Evolutionary conservation across 257 asterid genomes (phyloP).

Genomic region (Cinchona pubescens): DNA sequence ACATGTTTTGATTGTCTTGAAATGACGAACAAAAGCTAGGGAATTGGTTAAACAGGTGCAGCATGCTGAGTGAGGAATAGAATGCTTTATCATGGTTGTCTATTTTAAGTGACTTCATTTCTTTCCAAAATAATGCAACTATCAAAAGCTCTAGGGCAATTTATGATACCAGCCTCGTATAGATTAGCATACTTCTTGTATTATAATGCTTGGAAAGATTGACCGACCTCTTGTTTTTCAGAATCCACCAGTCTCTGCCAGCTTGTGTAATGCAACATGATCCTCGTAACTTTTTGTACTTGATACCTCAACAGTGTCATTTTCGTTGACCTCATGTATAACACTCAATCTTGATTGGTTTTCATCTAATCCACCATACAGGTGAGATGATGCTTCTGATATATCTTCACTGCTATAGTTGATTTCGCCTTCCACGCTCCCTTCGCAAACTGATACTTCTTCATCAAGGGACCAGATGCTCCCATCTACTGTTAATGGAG

Average conservation of each 20-base stretch:
- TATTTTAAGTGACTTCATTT: not conserved
- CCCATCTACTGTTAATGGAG: conserved; percentile 50
- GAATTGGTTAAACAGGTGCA: too few species aligned
- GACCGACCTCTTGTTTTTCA: conserved; percentile 7
- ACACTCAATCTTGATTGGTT: conserved; percentile 38
- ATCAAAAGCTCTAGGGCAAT: not conserved
- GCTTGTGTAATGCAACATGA: not conserved
- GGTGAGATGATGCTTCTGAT: conserved; percentile 31
- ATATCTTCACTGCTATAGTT: conserved; percentile 26
- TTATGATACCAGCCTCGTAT: not conserved
- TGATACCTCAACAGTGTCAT: conserved; percentile 25
- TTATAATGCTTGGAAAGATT: not conserved
- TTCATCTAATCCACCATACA: conserved; percentile 28
- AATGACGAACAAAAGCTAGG: not conserved
- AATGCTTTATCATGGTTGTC: not conserved
- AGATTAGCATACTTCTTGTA: not conserved
- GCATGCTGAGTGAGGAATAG: too few species aligned
- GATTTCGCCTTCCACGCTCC: conserved; percentile 31
- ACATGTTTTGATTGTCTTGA: not conserved
- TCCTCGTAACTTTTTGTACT: conserved; percentile 26
- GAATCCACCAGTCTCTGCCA: conserved; percentile 9
- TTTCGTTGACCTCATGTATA: conserved; percentile 30
- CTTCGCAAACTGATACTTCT: conserved; percentile 31
- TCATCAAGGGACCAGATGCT: conserved; percentile 43
- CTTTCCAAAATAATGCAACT: not conserved